Evolutionary conservation across 805 yeast genomes (phyloP), one percentile per base, ranked within the genome.

Genomic region (Sungouiella blattae): DNA sequence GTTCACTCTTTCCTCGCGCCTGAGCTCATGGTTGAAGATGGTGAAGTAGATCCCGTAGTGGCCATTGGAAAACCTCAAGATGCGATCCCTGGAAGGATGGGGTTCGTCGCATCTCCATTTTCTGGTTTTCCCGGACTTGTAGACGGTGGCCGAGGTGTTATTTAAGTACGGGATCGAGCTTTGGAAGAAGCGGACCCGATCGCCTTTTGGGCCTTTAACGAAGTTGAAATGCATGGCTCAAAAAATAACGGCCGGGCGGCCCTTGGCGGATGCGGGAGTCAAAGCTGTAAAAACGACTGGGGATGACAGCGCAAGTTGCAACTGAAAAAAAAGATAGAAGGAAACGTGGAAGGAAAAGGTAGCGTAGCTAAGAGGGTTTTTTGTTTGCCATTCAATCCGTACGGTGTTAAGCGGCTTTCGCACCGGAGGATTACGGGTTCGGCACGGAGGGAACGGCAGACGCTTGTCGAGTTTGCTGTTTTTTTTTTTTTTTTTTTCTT

Each of bases 11-110:
- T 48, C 44, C 33, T 43, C 32, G 43, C 57, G 25, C 47, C 57
- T 35, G 6, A 47, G 41, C 30, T 67, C 72, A 27, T 57, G 61
- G 41, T 59, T 61, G 47, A 58, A 64, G 32, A 67, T 57, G 5
- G 69, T 55, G 37, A 57, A 67, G 42, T 67, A 67, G 14, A 67
- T 47, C 1, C 72, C 73, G 42, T 65, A 67, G 37, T 67, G 73
- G n/a, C 73, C 73, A 15, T 45, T 40, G 33, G 53, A 58, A 12
- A 66, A 61, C 11, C 55, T 46, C 33, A 64, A 50, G 31, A 44
- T 45, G 15, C 46, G 40, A n/a, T 39, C 41, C 17, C 32, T 47
- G 3, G 59, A 52, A 6, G 58, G 56, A 28, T 53, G 55, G 0
- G 60, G 60, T 2, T 50, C 58, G 14, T 47, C 57, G 36, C 39